Conservation (phyloP, 139 green algal genomes). For the Chlamydomonas sp. region DNA sequence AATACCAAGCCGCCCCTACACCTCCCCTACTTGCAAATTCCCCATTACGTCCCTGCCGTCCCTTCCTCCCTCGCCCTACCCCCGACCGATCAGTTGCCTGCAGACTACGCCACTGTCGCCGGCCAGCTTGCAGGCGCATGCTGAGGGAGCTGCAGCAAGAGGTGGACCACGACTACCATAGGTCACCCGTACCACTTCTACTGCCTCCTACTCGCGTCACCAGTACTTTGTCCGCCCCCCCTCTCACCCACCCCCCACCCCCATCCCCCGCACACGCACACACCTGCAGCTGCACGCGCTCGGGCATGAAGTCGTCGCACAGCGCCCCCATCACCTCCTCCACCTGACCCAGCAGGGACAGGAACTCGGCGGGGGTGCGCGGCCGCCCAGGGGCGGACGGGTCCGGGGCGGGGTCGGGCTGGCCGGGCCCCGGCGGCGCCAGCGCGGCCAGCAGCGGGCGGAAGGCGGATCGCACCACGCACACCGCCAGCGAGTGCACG, state of each 20-base stretch:
- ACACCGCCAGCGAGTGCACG: conserved; percentile 7
- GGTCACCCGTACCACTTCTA: not conserved
- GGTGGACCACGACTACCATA: too few species aligned
- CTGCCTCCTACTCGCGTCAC: not conserved
- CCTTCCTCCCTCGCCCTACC: too few species aligned
- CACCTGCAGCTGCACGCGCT: conserved; percentile 47
- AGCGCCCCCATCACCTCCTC: conserved; percentile 21
- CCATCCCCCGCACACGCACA: not conserved
- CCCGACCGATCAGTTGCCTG: too few species aligned
- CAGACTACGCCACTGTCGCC: too few species aligned
- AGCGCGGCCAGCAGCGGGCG: not conserved
- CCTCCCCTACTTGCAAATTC: too few species aligned
- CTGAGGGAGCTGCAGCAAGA: too few species aligned
- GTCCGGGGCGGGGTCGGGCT: not conserved
- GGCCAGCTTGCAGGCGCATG: too few species aligned
- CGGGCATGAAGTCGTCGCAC: conserved; percentile 42
- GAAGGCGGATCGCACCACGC: conserved; percentile 20
- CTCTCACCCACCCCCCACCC: not conserved
- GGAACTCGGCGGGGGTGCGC: not conserved
- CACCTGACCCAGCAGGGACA: not conserved
- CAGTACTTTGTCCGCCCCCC: not conserved
- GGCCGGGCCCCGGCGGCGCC: not conserved
- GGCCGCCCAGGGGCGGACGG: not conserved
- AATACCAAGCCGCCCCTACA: too few species aligned
- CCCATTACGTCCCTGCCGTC: too few species aligned